phyloP scores from a whole-genome alignment of 129 eudicot genomes.

The Mikania micrantha region DNA sequence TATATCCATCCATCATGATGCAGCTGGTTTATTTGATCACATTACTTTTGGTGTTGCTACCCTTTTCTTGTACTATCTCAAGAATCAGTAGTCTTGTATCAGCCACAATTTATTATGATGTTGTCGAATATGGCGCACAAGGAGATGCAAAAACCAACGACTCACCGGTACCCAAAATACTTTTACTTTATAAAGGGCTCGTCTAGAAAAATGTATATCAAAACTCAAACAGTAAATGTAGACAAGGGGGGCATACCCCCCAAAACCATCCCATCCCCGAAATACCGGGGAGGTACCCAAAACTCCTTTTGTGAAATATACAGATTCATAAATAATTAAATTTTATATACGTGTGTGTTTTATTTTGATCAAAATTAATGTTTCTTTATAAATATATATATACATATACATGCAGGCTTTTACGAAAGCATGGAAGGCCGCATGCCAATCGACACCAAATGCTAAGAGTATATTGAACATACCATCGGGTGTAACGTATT shows the following conservation, averaged over 20 bases:
- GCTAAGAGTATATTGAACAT: constrained; percentile 22
- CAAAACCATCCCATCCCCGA: no score
- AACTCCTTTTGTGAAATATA: no score
- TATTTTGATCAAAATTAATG: no score
- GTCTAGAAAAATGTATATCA: no score
- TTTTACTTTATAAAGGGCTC: no score
- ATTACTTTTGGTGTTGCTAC: constrained; percentile 13
- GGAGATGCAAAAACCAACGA: constrained; percentile 56
- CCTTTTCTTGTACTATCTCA: constrained; percentile 16
- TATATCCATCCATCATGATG: no score
- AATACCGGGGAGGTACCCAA: no score
- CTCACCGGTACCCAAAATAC: constrained; percentile 30
- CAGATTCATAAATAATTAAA: no score
- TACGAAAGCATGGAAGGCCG: constrained; percentile 54
- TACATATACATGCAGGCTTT: constrained; percentile 44
- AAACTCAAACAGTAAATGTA: no score
- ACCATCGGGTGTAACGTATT: constrained; percentile 38
- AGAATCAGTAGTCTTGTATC: constrained; percentile 25
- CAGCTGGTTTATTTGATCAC: constrained; percentile 26
- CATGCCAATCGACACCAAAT: constrained; percentile 33
- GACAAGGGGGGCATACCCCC: no score
- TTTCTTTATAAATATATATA: neutral
- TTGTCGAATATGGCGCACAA: constrained; percentile 45
- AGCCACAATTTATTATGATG: constrained; percentile 35
- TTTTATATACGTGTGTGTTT: no score